Evolutionary conservation across 352 stramenopile genomes (phyloP).

Genomic region (Thalassiosira mediterranea): DNA sequence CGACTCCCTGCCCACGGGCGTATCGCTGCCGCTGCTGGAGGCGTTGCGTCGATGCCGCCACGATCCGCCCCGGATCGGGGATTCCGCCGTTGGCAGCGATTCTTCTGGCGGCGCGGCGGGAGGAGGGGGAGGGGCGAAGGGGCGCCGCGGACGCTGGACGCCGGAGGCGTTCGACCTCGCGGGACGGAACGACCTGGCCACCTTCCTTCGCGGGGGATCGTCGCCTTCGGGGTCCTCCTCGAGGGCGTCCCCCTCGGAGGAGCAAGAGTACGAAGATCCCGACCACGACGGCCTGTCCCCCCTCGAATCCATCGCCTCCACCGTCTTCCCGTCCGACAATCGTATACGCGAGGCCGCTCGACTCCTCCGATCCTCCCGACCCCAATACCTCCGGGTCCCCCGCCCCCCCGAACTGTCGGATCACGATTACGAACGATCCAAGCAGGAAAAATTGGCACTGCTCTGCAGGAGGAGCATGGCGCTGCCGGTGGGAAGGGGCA

Average conservation of each 20-base stretch:
- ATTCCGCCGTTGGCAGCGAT: not conserved
- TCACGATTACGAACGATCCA: conserved; percentile 88
- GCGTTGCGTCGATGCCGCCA: conserved; percentile 50
- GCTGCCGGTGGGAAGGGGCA: conserved; percentile 91
- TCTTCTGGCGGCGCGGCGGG: no score
- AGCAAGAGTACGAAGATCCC: conserved; percentile 25
- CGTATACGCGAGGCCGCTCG: conserved; percentile 82
- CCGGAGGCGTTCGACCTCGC: conserved; percentile 60
- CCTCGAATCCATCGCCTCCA: conserved; percentile 70
- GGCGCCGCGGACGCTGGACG: conserved; percentile 15
- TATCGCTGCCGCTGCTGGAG: conserved; percentile 55
- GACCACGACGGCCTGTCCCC: conserved; percentile 78
- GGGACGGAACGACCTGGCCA: conserved; percentile 59
- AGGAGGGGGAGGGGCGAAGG: no score
- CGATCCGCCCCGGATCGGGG: conserved; percentile 50
- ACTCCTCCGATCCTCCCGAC: conserved; percentile 82
- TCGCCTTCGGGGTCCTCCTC: conserved; percentile 4
- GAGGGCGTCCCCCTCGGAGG: not conserved
- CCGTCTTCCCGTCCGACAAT: conserved; percentile 85
- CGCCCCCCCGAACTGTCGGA: conserved; percentile 85
- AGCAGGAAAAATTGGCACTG: conserved; percentile 93
- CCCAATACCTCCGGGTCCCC: conserved; percentile 81
- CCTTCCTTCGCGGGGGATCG: conserved; percentile 9
- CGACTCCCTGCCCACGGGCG: conserved; percentile 52
- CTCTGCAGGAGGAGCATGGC: conserved; percentile 93